phyloP scores from a whole-genome alignment of 768 basidiomycete genomes.

The Suillus subalutaceus region DNA sequence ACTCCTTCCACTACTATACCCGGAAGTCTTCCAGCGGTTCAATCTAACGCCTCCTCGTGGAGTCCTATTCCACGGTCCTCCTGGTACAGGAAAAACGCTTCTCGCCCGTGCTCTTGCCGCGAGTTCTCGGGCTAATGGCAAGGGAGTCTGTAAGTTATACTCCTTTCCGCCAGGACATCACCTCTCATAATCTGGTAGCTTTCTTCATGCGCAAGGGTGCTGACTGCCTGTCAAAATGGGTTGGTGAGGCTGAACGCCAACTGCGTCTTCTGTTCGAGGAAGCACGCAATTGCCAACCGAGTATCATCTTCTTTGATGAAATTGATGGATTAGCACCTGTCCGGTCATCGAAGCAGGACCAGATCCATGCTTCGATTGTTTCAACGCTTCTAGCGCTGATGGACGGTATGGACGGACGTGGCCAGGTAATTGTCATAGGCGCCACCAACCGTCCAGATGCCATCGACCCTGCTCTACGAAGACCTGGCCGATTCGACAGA shows the following conservation, averaged over 20 bases:
- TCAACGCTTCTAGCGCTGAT: conserved; percentile 94
- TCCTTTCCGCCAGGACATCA: neutral
- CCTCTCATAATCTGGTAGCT: conserved; percentile 47
- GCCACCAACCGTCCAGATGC: conserved; percentile 98
- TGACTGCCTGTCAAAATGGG: conserved; percentile 98
- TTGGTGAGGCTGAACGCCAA: conserved; percentile 97
- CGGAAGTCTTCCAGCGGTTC: conserved; percentile 95
- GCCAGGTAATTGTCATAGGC: conserved; percentile 96
- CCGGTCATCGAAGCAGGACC: conserved; percentile 97
- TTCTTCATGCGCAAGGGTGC: conserved; percentile 99
- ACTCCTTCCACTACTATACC: conserved; percentile 89
- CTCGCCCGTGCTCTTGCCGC: conserved; percentile 93
- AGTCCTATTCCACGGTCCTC: conserved; percentile 96
- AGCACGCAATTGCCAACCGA: conserved; percentile 88
- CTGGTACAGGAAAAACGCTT: conserved; percentile 97
- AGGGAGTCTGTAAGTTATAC: conserved; percentile 76
- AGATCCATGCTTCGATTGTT: conserved; percentile 98
- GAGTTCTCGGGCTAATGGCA: conserved; percentile 84
- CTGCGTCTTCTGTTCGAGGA: conserved; percentile 95
- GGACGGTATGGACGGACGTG: conserved; percentile 99
- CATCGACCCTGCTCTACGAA: conserved; percentile 92
- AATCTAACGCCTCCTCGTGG: conserved; percentile 94
- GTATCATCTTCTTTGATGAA: conserved; percentile 99
- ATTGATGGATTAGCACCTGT: conserved; percentile 99
- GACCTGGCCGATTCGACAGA: conserved; percentile 95